Base-by-base conservation (phyloP, 345 rosid species). In the Stellera chamaejasme region DNA sequence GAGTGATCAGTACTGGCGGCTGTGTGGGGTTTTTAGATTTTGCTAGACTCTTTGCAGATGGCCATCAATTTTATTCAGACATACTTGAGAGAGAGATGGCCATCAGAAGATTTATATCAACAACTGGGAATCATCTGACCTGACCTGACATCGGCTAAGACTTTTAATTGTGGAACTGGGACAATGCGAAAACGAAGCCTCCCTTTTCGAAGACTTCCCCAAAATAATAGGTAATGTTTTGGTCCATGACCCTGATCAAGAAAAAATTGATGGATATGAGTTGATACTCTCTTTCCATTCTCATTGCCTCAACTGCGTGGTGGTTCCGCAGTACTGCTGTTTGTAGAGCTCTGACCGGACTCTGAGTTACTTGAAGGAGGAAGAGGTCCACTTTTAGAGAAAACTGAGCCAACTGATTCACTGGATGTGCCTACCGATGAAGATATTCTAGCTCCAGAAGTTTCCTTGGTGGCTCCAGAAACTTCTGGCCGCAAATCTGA, bases 401-500 rank as follows among this genome's bases (percentile, higher is more conserved):
- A 64, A 27, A 58, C 58, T 3, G 77, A 71, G 52, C 77, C 78
- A 23, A 70, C 67, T 42, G 77, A 63, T 63, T 62, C 87, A 55
- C 81, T 72, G 42, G 75, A 67, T 57, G 67, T 62, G 58, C 75
- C 61, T 45, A 48, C 56, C 47, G 78, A 65, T 14, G 81, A 69
- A 45, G 78, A 66, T 59, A 75, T 52, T 69, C 77, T 69, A 28
- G 75, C 59, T 13, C 73, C 59, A 63, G 53, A 58, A 11, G 65
- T 23, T 45, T 77, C 85, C 71, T 63, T 69, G 66, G 64, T 68
- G 52, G 76, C 72, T 58, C 80, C 83, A 36, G 81, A 70, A 52
- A 66, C 67, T 50, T 80, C 90, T 27, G 74, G 80, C 54, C 82
- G 72, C 64, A 73, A 56, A 56, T 78, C 89, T 53, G 90, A 65